Evolutionary conservation across 495 filamentous ascomycete species (phyloP).

Genomic region (Saxophila tyrrhenica): DNA sequence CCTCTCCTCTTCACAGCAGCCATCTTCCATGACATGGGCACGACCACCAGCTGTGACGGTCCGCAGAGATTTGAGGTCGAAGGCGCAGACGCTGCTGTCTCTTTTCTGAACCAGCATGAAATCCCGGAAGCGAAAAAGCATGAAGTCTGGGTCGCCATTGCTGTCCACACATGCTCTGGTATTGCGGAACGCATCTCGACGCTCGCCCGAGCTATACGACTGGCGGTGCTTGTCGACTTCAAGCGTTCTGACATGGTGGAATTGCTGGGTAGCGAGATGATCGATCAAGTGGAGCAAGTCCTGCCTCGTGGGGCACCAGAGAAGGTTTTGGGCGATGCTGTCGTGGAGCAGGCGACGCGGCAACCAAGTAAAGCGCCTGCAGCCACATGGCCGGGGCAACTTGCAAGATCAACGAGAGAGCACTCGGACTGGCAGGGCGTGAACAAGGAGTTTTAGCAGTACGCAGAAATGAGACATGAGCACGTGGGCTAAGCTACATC

Average conservation of each 20-base stretch:
- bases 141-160: slow-evolving; percentile 38
- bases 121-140: slow-evolving; percentile 24
- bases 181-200: slow-evolving; percentile 37
- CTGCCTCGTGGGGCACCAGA: slow-evolving; percentile 33
- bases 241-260: slow-evolving; percentile 9
- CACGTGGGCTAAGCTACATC: too few species aligned
- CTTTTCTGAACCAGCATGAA: slow-evolving; percentile 23
- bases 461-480: too few species aligned
- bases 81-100: slow-evolving; percentile 34
- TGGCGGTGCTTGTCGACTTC: slow-evolving; percentile 35
- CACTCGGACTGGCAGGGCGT: slow-evolving; percentile 29
- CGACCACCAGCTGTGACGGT: slow-evolving; percentile 26
- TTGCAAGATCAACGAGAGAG: slow-evolving; percentile 22
- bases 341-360: slow-evolving; percentile 32
- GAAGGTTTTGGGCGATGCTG: slow-evolving; percentile 37
- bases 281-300: slow-evolving; percentile 22
- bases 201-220: slow-evolving; percentile 28
- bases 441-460: slow-evolving; percentile 38
- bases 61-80: slow-evolving; percentile 39
- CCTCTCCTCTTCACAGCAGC: slow-evolving; percentile 31
- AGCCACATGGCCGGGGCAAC: slow-evolving; percentile 27
- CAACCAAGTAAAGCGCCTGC: slow-evolving; percentile 33
- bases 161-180: slow-evolving; percentile 34
- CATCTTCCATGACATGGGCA: slow-evolving; percentile 39
- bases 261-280: background rate